Evolutionary conservation across 225 moss, liverwort and hornwort genomes (phyloP).

Genomic region (Ulota crispa): DNA sequence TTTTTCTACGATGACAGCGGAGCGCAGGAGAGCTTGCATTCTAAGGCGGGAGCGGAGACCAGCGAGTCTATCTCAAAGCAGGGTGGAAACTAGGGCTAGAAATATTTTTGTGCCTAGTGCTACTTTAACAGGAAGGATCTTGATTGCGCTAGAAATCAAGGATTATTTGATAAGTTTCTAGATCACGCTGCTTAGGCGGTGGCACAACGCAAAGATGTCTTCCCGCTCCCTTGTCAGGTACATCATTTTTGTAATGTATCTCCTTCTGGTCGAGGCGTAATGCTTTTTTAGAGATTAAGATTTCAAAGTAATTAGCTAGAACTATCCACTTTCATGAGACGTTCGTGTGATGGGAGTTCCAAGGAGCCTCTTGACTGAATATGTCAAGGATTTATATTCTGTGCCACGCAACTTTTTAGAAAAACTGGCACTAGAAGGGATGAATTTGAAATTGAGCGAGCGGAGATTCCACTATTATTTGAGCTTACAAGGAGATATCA

Average conservation of each 20-base stretch:
- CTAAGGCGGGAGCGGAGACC: neutral
- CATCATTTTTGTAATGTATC: neutral
- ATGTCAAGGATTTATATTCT: neutral
- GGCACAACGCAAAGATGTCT: slow-evolving; percentile 28
- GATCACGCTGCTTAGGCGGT: slow-evolving; percentile 45
- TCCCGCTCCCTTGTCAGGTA: slow-evolving; percentile 53
- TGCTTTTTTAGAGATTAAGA: neutral
- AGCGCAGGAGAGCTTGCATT: slow-evolving; percentile 4
- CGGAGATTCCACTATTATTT: neutral
- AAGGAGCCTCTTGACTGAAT: neutral
- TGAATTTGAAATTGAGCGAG: neutral
- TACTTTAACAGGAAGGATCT: slow-evolving; percentile 19
- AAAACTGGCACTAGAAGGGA: neutral
- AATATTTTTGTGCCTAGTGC: neutral
- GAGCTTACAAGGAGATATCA: neutral
- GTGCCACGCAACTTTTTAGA: neutral
- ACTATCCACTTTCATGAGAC: neutral
- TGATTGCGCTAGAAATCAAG: neutral
- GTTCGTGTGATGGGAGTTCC: neutral
- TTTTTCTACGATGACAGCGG: neutral
- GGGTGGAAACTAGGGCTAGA: slow-evolving; percentile 19
- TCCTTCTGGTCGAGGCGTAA: neutral
- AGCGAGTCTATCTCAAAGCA: neutral
- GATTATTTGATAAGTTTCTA: slow-evolving; percentile 60
- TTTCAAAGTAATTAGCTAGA: neutral